Evolutionary conservation across 2,329 filamentous ascomycete species (phyloP).

Genomic region (Penicillium sp.): DNA sequence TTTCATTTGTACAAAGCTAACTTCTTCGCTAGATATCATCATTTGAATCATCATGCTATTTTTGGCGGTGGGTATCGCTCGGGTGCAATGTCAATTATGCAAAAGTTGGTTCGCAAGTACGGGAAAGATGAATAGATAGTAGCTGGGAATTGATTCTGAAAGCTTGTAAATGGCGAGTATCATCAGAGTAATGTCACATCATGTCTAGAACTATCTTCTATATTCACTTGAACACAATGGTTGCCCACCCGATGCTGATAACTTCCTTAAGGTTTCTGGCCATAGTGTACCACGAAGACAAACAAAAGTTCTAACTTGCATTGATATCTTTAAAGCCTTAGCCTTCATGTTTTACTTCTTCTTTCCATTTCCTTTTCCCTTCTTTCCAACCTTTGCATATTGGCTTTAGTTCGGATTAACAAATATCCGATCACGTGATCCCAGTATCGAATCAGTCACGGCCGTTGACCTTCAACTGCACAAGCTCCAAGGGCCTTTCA

Average conservation of each 20-base stretch:
- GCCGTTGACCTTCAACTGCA: not conserved
- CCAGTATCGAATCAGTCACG: slow-evolving; percentile 5
- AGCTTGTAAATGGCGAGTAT: not conserved
- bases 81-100: slow-evolving; percentile 79
- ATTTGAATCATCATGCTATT: slow-evolving; percentile 82
- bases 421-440: not conserved
- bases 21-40: slow-evolving; percentile 67
- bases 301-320: too few relatives aligned
- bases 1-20: slow-evolving; percentile 8
- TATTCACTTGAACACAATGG: slow-evolving; percentile 17
- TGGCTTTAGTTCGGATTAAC: not conserved
- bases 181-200: not conserved
- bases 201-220: not conserved
- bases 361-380: not conserved
- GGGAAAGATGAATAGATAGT: slow-evolving; percentile 31
- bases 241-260: slow-evolving; percentile 42
- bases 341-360: not conserved
- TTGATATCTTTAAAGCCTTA: too few relatives aligned
- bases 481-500: slow-evolving; percentile 1
- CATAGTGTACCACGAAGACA: slow-evolving; percentile 58
- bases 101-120: slow-evolving; percentile 71
- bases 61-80: slow-evolving; percentile 78
- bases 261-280: slow-evolving; percentile 55
- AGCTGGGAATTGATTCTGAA: not conserved
- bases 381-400: not conserved